Base-by-base conservation (phyloP, 2,329 filamentous ascomycete species). In the Sclerotinia minor region DNA sequence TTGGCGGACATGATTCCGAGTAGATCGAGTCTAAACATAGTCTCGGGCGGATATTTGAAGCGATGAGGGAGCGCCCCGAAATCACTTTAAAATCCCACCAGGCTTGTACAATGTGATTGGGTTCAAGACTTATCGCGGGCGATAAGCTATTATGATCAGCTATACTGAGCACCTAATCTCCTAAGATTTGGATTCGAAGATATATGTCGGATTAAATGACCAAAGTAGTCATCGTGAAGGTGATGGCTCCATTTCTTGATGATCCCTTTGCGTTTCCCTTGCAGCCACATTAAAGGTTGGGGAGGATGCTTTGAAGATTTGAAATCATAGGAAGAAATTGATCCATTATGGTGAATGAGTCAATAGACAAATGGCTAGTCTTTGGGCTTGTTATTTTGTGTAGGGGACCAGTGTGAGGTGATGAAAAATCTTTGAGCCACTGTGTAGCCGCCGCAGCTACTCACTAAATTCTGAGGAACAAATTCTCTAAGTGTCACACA, bases 31-130 rank as follows among this genome's bases (percentile, higher is more conserved):
- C 49, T 54, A 50, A 24, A 54, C n/a, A 29, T 24, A 26, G 29
- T 38, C 21, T 41, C 3, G 47, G 35, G 6, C 52, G 24, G 24
- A 64, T 44, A 32, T 64, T 53, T 24, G 41, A 64, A 64, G 7
- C 32, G 61, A 49, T 54, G 61, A 53, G 50, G 54, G 19, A 64
- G 50, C 15, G 61, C 61, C 24, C 54, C 49, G 19, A 54, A 64
- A n/a, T 64, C 49, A 35, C 35, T 64, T 54, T 38, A 49, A 54
- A 13, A 54, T 54, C 49, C 32, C 24, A 44, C 61, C 19, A 64
- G 17, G 53, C 47, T 11, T 64, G 24, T 17, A 29, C 50, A 44
- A 32, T 32, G 15, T 53, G 5, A 26, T 64, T 35, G 24, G 35
- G 26, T 54, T 64, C 49, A 52, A 64, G 47, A 52, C 53, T 17